A percentile compares a stretch with the other conserved stretches of the same genome.
Conservation (phyloP, 164 flowering plant species). For the Vitis labrusca region DNA sequence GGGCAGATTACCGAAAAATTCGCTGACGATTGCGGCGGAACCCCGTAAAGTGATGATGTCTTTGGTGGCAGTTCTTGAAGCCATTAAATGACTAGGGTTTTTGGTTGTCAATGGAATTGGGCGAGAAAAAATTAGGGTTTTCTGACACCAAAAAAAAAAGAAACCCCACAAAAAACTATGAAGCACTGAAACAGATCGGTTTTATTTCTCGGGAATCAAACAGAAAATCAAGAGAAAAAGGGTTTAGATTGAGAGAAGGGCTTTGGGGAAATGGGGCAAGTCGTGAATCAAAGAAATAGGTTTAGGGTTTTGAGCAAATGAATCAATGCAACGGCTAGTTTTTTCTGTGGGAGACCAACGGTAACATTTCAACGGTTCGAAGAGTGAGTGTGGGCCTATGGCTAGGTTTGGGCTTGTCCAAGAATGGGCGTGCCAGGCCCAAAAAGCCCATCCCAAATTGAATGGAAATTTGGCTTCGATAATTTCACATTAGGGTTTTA, state of each 20-base stretch:
- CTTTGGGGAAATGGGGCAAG: background rate
- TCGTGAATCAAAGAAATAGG: slow-evolving; percentile 1
- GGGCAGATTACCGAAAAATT: slow-evolving; percentile 68
- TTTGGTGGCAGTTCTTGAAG: slow-evolving; percentile 74
- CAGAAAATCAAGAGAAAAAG: background rate
- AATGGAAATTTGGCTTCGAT: too few species aligned
- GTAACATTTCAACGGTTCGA: slow-evolving; percentile 6
- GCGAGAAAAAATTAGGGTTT: background rate
- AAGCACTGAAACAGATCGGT: too few species aligned
- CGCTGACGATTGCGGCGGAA: slow-evolving; percentile 96
- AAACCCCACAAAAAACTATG: background rate
- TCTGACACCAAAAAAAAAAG: background rate
- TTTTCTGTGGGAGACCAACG: slow-evolving; percentile 12
- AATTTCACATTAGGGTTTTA: too few species aligned
- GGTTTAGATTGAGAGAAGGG: too few species aligned
- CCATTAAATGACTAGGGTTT: slow-evolving; percentile 38
- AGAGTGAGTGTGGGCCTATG: slow-evolving; percentile 16
- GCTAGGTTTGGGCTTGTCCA: too few species aligned
- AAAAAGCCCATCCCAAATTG: too few species aligned
- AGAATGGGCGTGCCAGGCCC: too few species aligned
- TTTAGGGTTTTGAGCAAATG: slow-evolving; percentile 1
- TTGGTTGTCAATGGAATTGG: background rate
- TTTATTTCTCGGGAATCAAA: too few species aligned
- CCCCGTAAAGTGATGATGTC: slow-evolving; percentile 94
- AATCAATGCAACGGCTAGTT: slow-evolving; percentile 22